Conservation (phyloP, 257 asterid species). For the Fraxinus anomala region DNA sequence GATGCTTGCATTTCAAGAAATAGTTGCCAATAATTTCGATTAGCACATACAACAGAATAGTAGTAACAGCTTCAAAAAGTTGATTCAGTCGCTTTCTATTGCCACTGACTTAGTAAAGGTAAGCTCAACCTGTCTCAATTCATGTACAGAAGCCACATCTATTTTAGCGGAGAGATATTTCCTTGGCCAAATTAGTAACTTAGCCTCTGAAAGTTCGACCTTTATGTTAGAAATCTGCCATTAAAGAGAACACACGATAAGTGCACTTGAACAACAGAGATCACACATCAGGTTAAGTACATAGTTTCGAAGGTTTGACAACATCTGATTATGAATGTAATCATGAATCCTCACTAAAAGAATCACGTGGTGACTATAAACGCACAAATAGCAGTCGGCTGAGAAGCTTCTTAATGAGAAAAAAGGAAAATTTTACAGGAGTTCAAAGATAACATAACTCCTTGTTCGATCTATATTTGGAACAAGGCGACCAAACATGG, state of each 20-base stretch:
- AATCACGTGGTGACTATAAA: not conserved
- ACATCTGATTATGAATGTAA: not conserved
- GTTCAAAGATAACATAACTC: not conserved
- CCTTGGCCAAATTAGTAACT: not conserved
- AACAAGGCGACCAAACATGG: not conserved
- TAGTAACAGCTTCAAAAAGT: not conserved
- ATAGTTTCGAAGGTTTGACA: not conserved
- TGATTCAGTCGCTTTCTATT: not conserved
- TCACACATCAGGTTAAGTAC: not conserved
- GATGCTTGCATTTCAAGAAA: conserved; percentile 62
- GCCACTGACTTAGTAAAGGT: not conserved
- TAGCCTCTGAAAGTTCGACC: conserved; percentile 11
- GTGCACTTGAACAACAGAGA: conserved; percentile 14
- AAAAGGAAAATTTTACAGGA: not conserved
- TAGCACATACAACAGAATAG: not conserved
- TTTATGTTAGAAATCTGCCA: conserved; percentile 3
- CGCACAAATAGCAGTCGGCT: not conserved
- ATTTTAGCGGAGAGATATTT: not conserved
- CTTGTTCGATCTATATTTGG: not conserved
- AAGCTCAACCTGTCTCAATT: conserved; percentile 18
- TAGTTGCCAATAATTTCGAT: conserved; percentile 19
- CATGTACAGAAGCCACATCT: conserved; percentile 1
- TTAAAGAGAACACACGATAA: conserved; percentile 12
- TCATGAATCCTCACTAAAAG: not conserved
- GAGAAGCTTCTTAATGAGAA: conserved; percentile 5